Conservation (phyloP, 139 green algal genomes). For the Gonium pectorale region DNA sequence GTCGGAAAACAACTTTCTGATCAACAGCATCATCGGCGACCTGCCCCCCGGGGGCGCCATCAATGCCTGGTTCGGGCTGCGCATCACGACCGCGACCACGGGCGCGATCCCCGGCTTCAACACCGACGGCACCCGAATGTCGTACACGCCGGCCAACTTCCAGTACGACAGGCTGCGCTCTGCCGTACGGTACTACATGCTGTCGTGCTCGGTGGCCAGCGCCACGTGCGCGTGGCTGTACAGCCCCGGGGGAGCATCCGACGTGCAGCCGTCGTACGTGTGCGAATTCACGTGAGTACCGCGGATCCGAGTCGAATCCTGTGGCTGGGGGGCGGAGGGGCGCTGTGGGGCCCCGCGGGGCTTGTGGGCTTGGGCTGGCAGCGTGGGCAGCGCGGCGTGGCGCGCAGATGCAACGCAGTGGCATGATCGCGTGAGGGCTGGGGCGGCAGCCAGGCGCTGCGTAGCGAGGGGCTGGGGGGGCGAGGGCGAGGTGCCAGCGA, state of each 20-base stretch:
- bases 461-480: too few relatives aligned
- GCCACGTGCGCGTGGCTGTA: background rate
- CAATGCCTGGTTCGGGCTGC: slow-evolving; percentile 29
- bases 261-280: slow-evolving; percentile 11
- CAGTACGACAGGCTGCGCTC: slow-evolving; percentile 6
- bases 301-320: too few relatives aligned
- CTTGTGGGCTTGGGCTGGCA: too few relatives aligned
- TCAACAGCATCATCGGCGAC: background rate
- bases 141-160: slow-evolving; percentile 4
- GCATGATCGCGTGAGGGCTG: too few relatives aligned
- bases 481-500: too few relatives aligned
- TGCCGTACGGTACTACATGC: slow-evolving; percentile 33
- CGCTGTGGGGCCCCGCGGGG: too few relatives aligned
- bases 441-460: too few relatives aligned
- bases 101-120: slow-evolving; percentile 15
- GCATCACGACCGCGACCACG: background rate
- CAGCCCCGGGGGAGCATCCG: slow-evolving; percentile 11
- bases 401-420: too few relatives aligned
- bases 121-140: slow-evolving; percentile 16
- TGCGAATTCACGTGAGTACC: slow-evolving; percentile 32
- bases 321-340: background rate
- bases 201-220: background rate
- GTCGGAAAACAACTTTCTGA: background rate
- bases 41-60: background rate
- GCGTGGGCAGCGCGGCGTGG: too few relatives aligned